phyloP scores from a whole-genome alignment of 2,329 filamentous ascomycete genomes.

The Lasiodiplodia gonubiensis region DNA sequence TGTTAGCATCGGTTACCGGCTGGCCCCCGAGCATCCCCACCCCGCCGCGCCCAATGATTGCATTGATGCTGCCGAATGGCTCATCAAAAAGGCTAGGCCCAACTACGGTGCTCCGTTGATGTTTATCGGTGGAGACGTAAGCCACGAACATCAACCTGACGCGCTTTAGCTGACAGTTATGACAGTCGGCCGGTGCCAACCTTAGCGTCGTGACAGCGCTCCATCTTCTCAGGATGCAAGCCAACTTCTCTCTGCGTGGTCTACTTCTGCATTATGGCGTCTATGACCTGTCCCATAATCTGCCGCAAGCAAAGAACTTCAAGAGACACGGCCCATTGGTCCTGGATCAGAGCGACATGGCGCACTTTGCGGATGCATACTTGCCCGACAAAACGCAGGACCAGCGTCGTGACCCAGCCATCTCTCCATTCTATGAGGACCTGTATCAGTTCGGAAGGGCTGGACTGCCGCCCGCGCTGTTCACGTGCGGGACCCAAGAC shows the following conservation, averaged over 20 bases:
- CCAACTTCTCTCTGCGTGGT: slow-evolving; percentile 53
- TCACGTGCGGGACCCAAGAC: slow-evolving; percentile 62
- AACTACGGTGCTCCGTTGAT: slow-evolving; percentile 48
- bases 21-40: slow-evolving; percentile 65
- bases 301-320: slow-evolving; percentile 47
- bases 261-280: slow-evolving; percentile 61
- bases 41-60: slow-evolving; percentile 63
- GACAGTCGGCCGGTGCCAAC: slow-evolving; percentile 59
- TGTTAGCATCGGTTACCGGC: slow-evolving; percentile 64
- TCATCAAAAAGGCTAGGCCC: slow-evolving; percentile 54
- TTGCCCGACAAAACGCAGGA: slow-evolving; percentile 50
- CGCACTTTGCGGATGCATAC: slow-evolving; percentile 54
- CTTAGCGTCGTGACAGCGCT: slow-evolving; percentile 55
- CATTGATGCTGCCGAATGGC: slow-evolving; percentile 61
- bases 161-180: slow-evolving; percentile 50
- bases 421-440: slow-evolving; percentile 60
- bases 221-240: slow-evolving; percentile 51
- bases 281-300: slow-evolving; percentile 54
- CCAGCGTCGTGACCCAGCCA: slow-evolving; percentile 51
- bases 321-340: slow-evolving; percentile 45
- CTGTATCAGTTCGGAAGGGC: slow-evolving; percentile 36
- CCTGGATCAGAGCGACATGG: slow-evolving; percentile 54
- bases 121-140: slow-evolving; percentile 46
- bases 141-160: slow-evolving; percentile 43
- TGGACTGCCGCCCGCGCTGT: slow-evolving; percentile 59